These are phyloP conservation scores for Penicillium oxalicum DNA, from an alignment of 2,329 filamentous ascomycete genomes.

Conservation along the genomic window DNA sequence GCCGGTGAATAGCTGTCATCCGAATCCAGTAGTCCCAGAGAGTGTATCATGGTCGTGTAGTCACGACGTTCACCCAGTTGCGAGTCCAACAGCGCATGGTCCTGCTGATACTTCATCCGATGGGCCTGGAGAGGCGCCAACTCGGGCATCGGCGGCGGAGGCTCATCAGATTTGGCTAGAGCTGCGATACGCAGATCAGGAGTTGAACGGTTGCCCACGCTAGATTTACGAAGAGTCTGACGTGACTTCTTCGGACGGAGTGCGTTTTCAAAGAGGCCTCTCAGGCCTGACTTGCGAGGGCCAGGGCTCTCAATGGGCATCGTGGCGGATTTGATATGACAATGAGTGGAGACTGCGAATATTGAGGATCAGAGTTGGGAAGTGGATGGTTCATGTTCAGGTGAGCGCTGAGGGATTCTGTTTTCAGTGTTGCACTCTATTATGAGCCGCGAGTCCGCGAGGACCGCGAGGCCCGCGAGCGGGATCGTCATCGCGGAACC, in stretches of 20 bases:
- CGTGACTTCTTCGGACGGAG: conserved; percentile 34
- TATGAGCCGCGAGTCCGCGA: no score
- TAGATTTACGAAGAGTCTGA: conserved; percentile 31
- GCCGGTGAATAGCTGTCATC: conserved; percentile 19
- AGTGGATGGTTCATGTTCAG: no score
- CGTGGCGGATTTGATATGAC: background rate
- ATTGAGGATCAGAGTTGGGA: no score
- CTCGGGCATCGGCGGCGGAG: conserved; percentile 26
- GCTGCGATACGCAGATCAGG: conserved; percentile 23
- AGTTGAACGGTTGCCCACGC: conserved; percentile 22
- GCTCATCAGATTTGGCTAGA: conserved; percentile 20
- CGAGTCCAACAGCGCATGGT: conserved; percentile 26
- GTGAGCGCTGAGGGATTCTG: no score
- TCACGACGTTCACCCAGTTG: conserved; percentile 35
- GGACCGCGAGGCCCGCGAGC: no score
- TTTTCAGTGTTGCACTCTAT: no score
- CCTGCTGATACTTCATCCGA: conserved; percentile 28
- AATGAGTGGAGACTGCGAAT: background rate
- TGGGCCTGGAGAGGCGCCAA: conserved; percentile 32
- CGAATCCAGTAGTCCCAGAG: conserved; percentile 28
- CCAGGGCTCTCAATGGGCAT: conserved; percentile 31
- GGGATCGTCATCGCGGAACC: no score
- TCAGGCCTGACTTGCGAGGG: conserved; percentile 20
- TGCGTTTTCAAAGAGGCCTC: conserved; percentile 25
- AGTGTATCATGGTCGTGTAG: conserved; percentile 33